Percentiles rank a stretch among this genome's conserved stretches.
Conservation (phyloP, 805 yeast genomes). For the Candida manassasensis region DNA sequence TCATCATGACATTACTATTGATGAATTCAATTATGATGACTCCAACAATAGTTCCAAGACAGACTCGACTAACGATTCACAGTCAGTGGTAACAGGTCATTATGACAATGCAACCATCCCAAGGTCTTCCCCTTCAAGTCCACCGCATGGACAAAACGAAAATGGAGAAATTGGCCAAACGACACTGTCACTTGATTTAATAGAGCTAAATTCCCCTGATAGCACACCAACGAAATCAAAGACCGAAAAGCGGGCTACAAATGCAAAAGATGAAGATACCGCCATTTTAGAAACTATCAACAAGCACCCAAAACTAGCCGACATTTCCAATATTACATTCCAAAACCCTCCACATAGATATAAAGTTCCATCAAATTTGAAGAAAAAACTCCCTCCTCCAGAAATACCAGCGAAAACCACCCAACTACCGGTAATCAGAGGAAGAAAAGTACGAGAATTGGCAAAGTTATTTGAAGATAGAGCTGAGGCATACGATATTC, state of each 20-base stretch:
- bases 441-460: conserved; percentile 56
- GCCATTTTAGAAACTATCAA: too few species aligned
- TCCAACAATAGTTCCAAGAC: too few species aligned
- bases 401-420: conserved; percentile 3
- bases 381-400: not conserved
- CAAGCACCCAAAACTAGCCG: conserved; percentile 13
- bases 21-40: conserved; percentile 16
- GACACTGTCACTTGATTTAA: too few species aligned
- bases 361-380: conserved; percentile 15
- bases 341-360: conserved; percentile 39
- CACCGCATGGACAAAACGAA: too few species aligned
- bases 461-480: conserved; percentile 64
- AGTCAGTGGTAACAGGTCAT: not conserved
- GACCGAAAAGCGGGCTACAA: too few species aligned
- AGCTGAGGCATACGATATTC: conserved; percentile 35
- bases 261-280: too few species aligned
- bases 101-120: not conserved
- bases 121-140: not conserved
- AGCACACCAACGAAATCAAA: too few species aligned
- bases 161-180: too few species aligned
- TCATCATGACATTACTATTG: not conserved
- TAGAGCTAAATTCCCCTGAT: too few species aligned
- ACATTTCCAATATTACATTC: conserved; percentile 20
- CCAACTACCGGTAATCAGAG: conserved; percentile 43
- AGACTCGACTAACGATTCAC: not conserved